Conservation (phyloP, 2,329 filamentous ascomycete genomes). For the Colletotrichum sp. region DNA sequence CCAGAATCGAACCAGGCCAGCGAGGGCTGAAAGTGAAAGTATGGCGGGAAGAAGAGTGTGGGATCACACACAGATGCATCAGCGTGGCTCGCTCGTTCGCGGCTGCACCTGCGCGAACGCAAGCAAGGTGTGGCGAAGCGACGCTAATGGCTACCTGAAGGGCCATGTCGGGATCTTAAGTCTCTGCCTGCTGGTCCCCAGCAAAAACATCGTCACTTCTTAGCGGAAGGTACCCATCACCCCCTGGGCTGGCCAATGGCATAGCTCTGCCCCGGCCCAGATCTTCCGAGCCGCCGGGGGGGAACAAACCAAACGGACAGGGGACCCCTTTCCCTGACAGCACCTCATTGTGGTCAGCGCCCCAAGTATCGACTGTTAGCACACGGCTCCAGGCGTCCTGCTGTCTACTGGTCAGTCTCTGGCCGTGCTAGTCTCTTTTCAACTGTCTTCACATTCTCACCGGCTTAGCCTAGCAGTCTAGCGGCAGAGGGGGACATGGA, state of each 20-base stretch:
- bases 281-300: neutral
- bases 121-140: conserved; percentile 12
- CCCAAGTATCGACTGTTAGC: neutral
- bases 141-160: conserved; percentile 9
- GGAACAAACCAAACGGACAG: neutral
- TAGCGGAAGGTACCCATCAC: neutral
- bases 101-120: neutral
- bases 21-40: neutral
- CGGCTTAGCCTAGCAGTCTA: neutral
- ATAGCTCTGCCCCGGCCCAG: neutral
- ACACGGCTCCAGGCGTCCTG: neutral
- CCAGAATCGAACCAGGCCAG: neutral
- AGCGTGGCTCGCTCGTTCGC: neutral
- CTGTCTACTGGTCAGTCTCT: neutral
- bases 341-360: neutral
- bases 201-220: conserved; percentile 5
- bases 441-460: neutral
- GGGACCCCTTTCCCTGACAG: conserved; percentile 5
- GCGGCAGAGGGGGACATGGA: neutral
- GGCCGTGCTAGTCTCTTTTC: neutral
- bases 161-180: neutral
- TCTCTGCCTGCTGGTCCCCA: conserved; percentile 12
- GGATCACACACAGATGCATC: neutral
- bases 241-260: neutral
- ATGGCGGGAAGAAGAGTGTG: neutral